Percentiles rank a stretch among this genome's conserved stretches.
phyloP scores from a whole-genome alignment of 2,329 filamentous ascomycete genomes.

The Ophiostoma angusticollis region DNA sequence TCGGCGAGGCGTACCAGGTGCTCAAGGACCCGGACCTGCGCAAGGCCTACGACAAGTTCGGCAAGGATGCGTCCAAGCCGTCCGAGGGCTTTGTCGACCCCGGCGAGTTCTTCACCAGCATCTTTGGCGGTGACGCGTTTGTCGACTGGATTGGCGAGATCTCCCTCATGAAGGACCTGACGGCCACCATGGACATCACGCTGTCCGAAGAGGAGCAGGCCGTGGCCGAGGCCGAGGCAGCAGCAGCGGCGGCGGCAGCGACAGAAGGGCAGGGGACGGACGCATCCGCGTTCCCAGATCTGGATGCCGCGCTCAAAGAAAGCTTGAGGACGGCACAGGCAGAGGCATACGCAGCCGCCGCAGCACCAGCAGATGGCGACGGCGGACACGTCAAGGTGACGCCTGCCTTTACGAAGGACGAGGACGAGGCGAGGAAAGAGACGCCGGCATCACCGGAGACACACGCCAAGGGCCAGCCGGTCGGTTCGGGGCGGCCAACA shows the following conservation, averaged over 20 bases:
- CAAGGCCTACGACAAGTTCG: conserved; percentile 90
- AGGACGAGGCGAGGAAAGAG: no score
- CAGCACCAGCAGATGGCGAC: conserved; percentile 12
- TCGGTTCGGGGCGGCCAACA: no score
- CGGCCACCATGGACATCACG: conserved; percentile 95
- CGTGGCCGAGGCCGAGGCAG: conserved; percentile 20
- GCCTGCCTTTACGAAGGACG: conserved; percentile 27
- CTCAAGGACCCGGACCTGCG: conserved; percentile 79
- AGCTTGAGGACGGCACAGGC: conserved; percentile 32
- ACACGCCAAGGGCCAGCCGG: not conserved
- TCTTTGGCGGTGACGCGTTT: conserved; percentile 95
- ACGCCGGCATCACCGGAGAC: no score
- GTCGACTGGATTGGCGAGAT: conserved; percentile 96
- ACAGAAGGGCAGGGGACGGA: no score
- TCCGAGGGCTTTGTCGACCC: conserved; percentile 90
- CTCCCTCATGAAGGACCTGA: conserved; percentile 95
- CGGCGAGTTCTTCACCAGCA: conserved; percentile 94
- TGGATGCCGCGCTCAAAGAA: conserved; percentile 42
- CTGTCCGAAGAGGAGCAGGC: conserved; percentile 57
- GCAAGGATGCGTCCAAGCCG: conserved; percentile 88
- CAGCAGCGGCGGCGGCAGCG: conserved; percentile 5
- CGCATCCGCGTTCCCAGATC: conserved; percentile 42
- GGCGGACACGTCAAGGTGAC: conserved; percentile 25
- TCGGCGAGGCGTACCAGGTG: conserved; percentile 64
- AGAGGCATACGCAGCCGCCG: conserved; percentile 19